Percentiles rank a stretch among this genome's conserved stretches.
Evolutionary conservation across 441 rosid genomes (phyloP).

Genomic region (Hypseocharis bilobata): DNA sequence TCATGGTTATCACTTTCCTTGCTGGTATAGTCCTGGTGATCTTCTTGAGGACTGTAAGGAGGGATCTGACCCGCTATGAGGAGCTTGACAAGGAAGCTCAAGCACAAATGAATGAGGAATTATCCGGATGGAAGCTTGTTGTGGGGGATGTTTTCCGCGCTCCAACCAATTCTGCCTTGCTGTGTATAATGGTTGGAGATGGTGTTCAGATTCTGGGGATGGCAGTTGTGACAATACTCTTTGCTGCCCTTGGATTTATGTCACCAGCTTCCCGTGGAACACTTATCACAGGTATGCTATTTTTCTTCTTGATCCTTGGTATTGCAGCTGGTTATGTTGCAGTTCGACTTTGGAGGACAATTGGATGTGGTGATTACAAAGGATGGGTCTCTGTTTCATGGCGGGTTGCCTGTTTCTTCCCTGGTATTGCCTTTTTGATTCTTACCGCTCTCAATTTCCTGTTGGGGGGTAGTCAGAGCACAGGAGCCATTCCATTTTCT

Average conservation of each 20-base stretch:
- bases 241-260: constrained; percentile 72
- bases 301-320: constrained; percentile 67
- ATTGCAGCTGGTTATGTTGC: constrained; percentile 64
- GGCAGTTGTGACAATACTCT: constrained; percentile 56
- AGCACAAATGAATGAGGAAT: constrained; percentile 71
- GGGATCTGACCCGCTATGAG: constrained; percentile 65
- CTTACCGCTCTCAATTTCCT: constrained; percentile 51
- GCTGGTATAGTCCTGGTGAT: constrained; percentile 66
- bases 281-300: constrained; percentile 57
- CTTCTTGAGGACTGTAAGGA: constrained; percentile 61
- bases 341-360: constrained; percentile 69
- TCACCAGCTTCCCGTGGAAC: constrained; percentile 73
- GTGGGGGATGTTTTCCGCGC: constrained; percentile 73
- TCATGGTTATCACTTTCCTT: constrained; percentile 66
- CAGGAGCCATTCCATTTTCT: constrained; percentile 67
- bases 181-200: constrained; percentile 68
- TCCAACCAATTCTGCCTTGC: constrained; percentile 46
- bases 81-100: constrained; percentile 65
- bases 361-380: constrained; percentile 46
- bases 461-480: constrained; percentile 65
- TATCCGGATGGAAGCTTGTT: constrained; percentile 79
- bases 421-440: constrained; percentile 59
- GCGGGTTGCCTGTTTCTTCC: constrained; percentile 69
- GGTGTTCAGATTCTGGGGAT: constrained; percentile 75
- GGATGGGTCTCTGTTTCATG: constrained; percentile 71